Conservation (phyloP, 2,329 filamentous ascomycete species). For the Alternaria gaisen region DNA sequence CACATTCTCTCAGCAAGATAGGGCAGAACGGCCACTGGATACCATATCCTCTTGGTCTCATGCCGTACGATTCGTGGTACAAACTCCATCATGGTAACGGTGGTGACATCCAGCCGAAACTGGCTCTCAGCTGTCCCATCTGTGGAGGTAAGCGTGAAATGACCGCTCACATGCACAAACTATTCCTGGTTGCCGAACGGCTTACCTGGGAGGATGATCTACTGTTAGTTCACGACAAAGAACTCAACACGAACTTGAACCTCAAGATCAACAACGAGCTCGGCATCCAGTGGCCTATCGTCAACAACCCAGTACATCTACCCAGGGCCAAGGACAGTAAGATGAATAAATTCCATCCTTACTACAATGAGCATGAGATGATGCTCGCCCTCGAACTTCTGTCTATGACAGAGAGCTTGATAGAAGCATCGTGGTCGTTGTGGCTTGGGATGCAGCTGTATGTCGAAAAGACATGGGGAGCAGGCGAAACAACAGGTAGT, state of each 20-base stretch:
- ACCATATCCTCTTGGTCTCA: slow-evolving; percentile 26
- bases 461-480: slow-evolving; percentile 8
- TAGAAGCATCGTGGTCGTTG: slow-evolving; percentile 27
- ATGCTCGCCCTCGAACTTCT: slow-evolving; percentile 32
- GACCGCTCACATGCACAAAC: slow-evolving; percentile 37
- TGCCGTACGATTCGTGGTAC: slow-evolving; percentile 32
- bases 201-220: slow-evolving; percentile 31
- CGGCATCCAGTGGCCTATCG: slow-evolving; percentile 33
- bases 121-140: slow-evolving; percentile 27
- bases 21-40: slow-evolving; percentile 37
- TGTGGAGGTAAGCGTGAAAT: slow-evolving; percentile 22
- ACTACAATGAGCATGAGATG: slow-evolving; percentile 39
- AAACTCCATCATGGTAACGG: slow-evolving; percentile 27
- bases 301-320: slow-evolving; percentile 29
- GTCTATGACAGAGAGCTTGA: slow-evolving; percentile 26
- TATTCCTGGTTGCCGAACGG: slow-evolving; percentile 41
- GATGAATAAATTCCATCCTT: slow-evolving; percentile 35
- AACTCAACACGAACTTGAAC: slow-evolving; percentile 36
- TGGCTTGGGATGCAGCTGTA: slow-evolving; percentile 32
- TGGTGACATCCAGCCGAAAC: slow-evolving; percentile 2
- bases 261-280: slow-evolving; percentile 42
- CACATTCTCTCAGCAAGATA: slow-evolving; percentile 31
- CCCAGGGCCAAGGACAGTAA: slow-evolving; percentile 33
- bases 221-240: slow-evolving; percentile 27
- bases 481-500: background rate